Percentiles rank a stretch among this genome's conserved stretches.
These are phyloP conservation scores for Sporothrix inflata DNA, from an alignment of 2,329 filamentous ascomycete genomes.

Conservation along the genomic window DNA sequence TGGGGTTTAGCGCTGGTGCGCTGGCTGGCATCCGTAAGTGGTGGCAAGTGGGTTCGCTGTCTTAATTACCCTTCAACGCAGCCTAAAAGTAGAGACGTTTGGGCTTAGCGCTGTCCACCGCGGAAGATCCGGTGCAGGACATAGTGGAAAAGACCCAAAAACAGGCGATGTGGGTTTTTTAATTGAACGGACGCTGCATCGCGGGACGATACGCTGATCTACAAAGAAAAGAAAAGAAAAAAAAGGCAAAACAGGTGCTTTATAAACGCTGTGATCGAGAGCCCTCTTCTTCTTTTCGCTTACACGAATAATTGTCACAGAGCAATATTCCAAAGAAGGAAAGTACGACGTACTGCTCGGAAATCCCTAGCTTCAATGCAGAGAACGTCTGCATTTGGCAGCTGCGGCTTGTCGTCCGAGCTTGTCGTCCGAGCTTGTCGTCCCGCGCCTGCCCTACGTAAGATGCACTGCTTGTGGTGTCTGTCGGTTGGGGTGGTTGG, in stretches of 20 bases:
- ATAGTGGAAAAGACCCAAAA: neutral
- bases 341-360: neutral
- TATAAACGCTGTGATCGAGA: neutral
- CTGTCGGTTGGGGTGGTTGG: neutral
- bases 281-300: neutral
- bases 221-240: neutral
- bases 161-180: neutral
- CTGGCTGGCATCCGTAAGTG: slow-evolving; percentile 6
- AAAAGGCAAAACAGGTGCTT: neutral
- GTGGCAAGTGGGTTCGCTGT: neutral
- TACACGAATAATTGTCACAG: neutral
- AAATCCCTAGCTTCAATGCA: neutral
- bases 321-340: neutral
- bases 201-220: neutral
- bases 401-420: neutral
- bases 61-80: neutral
- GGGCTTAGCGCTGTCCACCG: slow-evolving; percentile 17
- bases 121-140: slow-evolving; percentile 20
- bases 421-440: neutral
- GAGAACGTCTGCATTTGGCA: neutral
- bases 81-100: neutral
- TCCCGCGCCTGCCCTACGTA: neutral
- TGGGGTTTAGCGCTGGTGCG: slow-evolving; percentile 23
- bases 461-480: too few species aligned
- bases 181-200: neutral